Percentiles rank a stretch among this genome's conserved stretches.
Conservation (phyloP, 192 early-diverging fungal genomes). For the Coemansia reversa region DNA sequence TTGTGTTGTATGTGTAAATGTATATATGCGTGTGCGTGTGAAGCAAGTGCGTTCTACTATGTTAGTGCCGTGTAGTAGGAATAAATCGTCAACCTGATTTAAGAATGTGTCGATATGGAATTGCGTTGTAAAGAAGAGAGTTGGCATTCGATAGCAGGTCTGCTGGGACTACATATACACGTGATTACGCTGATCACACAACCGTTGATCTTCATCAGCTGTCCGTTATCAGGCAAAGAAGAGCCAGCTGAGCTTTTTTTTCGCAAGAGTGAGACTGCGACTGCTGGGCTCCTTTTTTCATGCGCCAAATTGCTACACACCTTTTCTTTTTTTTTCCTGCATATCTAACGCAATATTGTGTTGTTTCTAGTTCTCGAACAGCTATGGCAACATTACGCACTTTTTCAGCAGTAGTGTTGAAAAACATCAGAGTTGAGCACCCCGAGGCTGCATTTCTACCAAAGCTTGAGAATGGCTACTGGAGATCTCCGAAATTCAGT, state of each 20-base stretch:
- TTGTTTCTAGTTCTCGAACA: not conserved
- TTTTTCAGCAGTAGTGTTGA: constrained; percentile 36
- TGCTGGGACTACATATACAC: not conserved
- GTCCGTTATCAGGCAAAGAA: not conserved
- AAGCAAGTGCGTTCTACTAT: not conserved
- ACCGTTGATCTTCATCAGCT: not conserved
- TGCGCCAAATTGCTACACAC: not conserved
- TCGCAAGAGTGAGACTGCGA: not conserved
- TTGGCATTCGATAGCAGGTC: not conserved
- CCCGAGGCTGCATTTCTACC: constrained; percentile 38
- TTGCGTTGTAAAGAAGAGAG: not conserved
- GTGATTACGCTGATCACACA: not conserved
- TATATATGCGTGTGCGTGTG: too few species aligned
- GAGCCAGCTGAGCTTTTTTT: not conserved
- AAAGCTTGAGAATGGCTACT: constrained; percentile 48
- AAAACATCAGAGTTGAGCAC: constrained; percentile 23
- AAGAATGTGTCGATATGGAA: not conserved
- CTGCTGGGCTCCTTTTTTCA: not conserved
- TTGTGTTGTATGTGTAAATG: too few species aligned
- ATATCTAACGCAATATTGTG: not conserved
- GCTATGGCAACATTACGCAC: constrained; percentile 45
- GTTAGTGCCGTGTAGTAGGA: not conserved
- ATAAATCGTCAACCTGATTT: not conserved
- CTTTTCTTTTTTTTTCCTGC: not conserved
- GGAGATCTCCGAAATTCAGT: constrained; percentile 55